Conservation (phyloP, 169 alveolate species). For the Cryptosporidium canis region DNA sequence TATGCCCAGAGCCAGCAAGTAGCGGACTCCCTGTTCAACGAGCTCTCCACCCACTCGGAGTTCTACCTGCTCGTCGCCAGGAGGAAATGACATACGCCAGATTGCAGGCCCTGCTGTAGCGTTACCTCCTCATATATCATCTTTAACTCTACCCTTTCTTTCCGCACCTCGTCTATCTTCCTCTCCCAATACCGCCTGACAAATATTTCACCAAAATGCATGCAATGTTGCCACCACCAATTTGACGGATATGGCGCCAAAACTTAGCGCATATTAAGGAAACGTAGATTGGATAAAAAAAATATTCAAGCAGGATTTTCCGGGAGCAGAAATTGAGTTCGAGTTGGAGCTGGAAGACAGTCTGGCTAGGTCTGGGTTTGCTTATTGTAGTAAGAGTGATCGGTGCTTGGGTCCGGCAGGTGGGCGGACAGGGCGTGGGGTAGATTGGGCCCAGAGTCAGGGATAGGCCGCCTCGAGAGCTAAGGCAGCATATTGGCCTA, state of each 20-base stretch:
- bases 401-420: neutral
- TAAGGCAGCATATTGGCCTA: neutral
- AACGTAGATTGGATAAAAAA: neutral
- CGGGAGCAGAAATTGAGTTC: neutral
- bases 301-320: neutral
- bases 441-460: neutral
- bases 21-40: constrained; percentile 41
- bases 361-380: neutral
- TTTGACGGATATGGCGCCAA: neutral
- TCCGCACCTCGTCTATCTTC: neutral
- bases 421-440: neutral
- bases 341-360: neutral
- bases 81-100: neutral
- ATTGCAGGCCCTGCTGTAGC: neutral
- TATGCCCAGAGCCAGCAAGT: neutral
- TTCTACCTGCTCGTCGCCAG: constrained; percentile 43
- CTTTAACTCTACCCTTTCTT: neutral
- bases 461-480: neutral
- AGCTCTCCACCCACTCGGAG: constrained; percentile 18
- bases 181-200: neutral
- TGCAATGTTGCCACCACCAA: neutral
- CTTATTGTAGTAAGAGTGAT: neutral
- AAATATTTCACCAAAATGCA: neutral
- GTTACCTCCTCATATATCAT: neutral
- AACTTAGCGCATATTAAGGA: neutral